Conservation (phyloP, 352 stramenopile species). For the Pythium aquatile region DNA sequence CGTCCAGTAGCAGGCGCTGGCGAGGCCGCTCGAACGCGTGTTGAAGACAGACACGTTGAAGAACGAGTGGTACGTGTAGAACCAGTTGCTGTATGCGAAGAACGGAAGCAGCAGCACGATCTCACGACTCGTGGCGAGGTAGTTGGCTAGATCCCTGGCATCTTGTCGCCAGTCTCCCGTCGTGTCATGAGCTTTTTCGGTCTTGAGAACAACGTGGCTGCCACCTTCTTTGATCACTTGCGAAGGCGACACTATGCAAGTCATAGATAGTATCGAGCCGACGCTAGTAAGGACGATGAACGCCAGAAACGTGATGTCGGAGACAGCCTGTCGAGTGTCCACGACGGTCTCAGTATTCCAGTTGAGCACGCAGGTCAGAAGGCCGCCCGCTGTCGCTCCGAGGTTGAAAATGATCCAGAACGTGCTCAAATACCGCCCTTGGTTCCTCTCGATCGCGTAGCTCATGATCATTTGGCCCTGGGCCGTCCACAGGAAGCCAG, state of each 20-base stretch:
- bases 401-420: constrained; percentile 89
- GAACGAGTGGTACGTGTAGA: constrained; percentile 64
- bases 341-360: constrained; percentile 13
- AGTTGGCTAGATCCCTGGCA: constrained; percentile 7
- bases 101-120: constrained; percentile 39
- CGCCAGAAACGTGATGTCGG: constrained; percentile 43
- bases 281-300: constrained; percentile 61
- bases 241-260: constrained; percentile 35
- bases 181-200: background rate
- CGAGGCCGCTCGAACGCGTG: constrained; percentile 36
- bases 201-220: constrained; percentile 11
- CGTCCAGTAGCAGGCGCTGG: constrained; percentile 41
- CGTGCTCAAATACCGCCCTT: constrained; percentile 51
- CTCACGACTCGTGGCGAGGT: constrained; percentile 10
- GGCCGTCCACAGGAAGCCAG: constrained; percentile 73
- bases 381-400: constrained; percentile 53
- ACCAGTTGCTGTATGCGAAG: constrained; percentile 67
- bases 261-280: constrained; percentile 39
- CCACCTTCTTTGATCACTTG: constrained; percentile 32
- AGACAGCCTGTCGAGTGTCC: constrained; percentile 22
- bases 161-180: constrained; percentile 2
- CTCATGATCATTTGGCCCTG: constrained; percentile 68
- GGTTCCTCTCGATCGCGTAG: constrained; percentile 44
- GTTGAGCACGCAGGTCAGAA: constrained; percentile 59
- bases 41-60: constrained; percentile 51